Base-by-base conservation (phyloP, 148 eudicot genomes). In the Hydrangea macrophylla region DNA sequence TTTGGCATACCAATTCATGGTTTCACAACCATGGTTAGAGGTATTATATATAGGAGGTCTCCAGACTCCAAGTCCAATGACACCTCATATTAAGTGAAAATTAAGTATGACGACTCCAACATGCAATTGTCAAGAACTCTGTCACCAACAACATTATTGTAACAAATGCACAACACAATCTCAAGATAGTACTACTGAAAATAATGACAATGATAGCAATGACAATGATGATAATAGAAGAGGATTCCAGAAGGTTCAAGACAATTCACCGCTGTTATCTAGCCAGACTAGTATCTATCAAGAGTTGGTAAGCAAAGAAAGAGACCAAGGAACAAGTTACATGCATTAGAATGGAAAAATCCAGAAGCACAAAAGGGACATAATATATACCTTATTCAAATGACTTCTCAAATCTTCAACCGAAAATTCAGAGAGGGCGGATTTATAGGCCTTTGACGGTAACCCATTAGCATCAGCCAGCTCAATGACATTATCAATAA, bases 341-440 rank as follows among this genome's bases (percentile, higher is more conserved):
- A 9, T 24, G 33, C 17, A 33, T 37, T 40, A 18, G 17, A 45
- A 40, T 36, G 42, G 4, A 59, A 25, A 36, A 9, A 53, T 22
- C 11, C 56, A 55, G 25, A 50, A 25, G 33, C 27, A 32, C 50
- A 55, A 68, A 58, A 58, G 30, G 20, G 20, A 28, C 5, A 63
- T 25, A 17, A 44, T 22, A 58, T 22, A 45, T 76, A 91, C 99
- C 99, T 94, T 85, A 35, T 78, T 82, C 71, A 88, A 76, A 70
- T 81, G 83, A 70, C 60, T 76, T 73, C 65, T 77, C 73, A 85
- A 71, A 69, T 84, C 72, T 40, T 66, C 83, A 70, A 71, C 79
- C n/a, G 88, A 78, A 76, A 74, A 78, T 55, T 81, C 88, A 10
- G 78, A 74, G 64, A 81, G 79, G 65, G 76, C 78, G 64, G 84